Evolutionary conservation across 345 rosid genomes (phyloP).

Genomic region (Salix koriyanagi): DNA sequence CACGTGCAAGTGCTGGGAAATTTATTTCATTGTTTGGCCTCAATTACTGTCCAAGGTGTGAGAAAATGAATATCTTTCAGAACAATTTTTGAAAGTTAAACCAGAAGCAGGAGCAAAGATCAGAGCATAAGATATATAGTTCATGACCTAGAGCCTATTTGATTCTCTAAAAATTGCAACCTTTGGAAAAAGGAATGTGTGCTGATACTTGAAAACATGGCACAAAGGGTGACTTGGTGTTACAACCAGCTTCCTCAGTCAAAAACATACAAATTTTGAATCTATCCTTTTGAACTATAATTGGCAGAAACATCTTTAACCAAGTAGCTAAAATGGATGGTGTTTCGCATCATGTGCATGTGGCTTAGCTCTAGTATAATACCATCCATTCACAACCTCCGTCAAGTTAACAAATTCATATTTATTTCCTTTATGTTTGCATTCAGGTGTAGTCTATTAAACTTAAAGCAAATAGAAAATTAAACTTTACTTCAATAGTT

Average conservation of each 20-base stretch:
- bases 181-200: not conserved
- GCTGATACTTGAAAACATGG: not conserved
- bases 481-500: not conserved
- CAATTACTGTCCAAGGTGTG: not conserved
- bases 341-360: not conserved
- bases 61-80: not conserved
- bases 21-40: not conserved
- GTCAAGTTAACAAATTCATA: not conserved
- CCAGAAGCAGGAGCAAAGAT: not conserved
- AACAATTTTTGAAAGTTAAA: not conserved
- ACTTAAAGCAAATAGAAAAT: not conserved
- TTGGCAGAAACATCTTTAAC: not conserved
- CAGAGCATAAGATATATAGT: not conserved
- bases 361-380: not conserved
- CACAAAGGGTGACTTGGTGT: not conserved
- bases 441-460: not conserved
- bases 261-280: not conserved
- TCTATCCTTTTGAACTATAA: not conserved
- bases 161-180: slow-evolving; percentile 1
- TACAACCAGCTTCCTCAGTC: not conserved
- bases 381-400: not conserved
- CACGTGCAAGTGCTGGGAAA: not conserved
- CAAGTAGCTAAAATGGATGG: not conserved
- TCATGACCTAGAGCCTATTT: not conserved
- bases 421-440: not conserved